Evolutionary conservation across 2,329 filamentous ascomycete genomes (phyloP).

Genomic region (Aschersonia sp.): DNA sequence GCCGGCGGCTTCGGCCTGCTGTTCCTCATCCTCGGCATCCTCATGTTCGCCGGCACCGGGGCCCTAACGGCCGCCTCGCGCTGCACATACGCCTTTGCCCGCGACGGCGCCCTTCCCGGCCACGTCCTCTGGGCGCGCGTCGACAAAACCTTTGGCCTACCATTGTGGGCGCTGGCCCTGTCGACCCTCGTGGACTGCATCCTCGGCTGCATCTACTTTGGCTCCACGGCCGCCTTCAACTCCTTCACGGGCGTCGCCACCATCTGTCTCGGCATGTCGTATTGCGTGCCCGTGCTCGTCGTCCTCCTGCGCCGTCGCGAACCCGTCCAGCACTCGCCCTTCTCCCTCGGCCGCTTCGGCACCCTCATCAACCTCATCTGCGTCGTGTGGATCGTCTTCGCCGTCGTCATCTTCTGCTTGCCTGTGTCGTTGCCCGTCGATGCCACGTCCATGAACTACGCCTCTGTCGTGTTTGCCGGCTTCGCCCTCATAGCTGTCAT

Average conservation of each 20-base stretch:
- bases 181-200: conserved; percentile 56
- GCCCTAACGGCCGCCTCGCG: conserved; percentile 60
- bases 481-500: conserved; percentile 43
- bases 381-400: conserved; percentile 55
- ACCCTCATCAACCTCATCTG: conserved; percentile 53
- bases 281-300: conserved; percentile 63
- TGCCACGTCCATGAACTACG: conserved; percentile 49
- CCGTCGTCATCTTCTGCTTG: conserved; percentile 66
- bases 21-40: conserved; percentile 62
- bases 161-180: conserved; percentile 53
- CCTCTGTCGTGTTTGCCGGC: conserved; percentile 49
- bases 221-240: conserved; percentile 63
- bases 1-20: conserved; percentile 62
- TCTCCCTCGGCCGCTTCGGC: conserved; percentile 55
- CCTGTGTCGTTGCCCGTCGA: conserved; percentile 46
- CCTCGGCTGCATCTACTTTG: conserved; percentile 67
- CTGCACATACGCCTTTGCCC: conserved; percentile 63
- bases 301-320: conserved; percentile 52
- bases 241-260: conserved; percentile 69
- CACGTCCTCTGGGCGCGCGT: conserved; percentile 53
- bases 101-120: conserved; percentile 61
- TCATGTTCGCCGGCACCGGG: conserved; percentile 63
- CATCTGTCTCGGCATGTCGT: conserved; percentile 63
- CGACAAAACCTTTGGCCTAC: conserved; percentile 51
- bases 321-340: conserved; percentile 50